These are phyloP conservation scores for Lablab purpureus DNA, from an alignment of 306 rosid species.

Conservation along the genomic window DNA sequence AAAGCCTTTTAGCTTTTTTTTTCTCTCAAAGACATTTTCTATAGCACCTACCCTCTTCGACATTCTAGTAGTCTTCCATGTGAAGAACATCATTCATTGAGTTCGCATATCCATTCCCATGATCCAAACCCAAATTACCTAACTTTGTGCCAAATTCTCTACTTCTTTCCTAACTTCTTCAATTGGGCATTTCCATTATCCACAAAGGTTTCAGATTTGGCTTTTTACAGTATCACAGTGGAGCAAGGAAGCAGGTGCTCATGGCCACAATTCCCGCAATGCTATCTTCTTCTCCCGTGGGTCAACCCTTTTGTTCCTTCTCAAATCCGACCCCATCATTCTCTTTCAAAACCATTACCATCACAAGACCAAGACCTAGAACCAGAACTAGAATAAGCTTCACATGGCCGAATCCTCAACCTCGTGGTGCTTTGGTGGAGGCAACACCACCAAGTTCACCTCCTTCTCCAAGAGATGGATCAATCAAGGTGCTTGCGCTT, in stretches of 20 bases:
- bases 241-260: conserved; percentile 6
- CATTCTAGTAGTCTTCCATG: neutral
- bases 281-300: conserved; percentile 25
- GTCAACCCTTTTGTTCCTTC: conserved; percentile 6
- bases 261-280: conserved; percentile 40
- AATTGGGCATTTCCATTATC: conserved; percentile 13
- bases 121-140: neutral
- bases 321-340: conserved; percentile 2
- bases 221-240: neutral
- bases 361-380: neutral
- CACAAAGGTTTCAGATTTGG: conserved; percentile 24
- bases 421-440: conserved; percentile 66
- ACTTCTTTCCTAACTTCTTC: too few species aligned
- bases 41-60: neutral
- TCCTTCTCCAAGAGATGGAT: conserved; percentile 39
- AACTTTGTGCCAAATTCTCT: neutral
- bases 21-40: too few species aligned
- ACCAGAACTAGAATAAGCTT: conserved; percentile 25
- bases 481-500: conserved; percentile 45
- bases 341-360: conserved; percentile 39
- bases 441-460: conserved; percentile 51
- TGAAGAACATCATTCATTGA: neutral
- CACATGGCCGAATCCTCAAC: conserved; percentile 41
- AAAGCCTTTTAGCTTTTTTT: too few species aligned
- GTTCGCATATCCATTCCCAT: neutral